These are phyloP conservation scores for Trametopsis cervina DNA, from an alignment of 768 basidiomycete genomes.

Conservation along the genomic window DNA sequence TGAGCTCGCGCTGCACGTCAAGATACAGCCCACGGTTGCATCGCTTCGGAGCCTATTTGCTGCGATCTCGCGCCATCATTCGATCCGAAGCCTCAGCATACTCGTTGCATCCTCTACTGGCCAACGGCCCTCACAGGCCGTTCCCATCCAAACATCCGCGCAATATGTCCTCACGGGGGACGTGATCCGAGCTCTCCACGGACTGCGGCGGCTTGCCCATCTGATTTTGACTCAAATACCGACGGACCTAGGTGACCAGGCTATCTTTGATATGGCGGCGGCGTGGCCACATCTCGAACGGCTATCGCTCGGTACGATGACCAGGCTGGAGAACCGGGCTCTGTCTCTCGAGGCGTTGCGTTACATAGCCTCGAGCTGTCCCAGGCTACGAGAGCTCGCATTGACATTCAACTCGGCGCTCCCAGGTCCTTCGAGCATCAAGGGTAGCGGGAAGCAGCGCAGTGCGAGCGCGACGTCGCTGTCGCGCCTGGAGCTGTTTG, in stretches of 20 bases:
- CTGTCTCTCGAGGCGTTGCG: too few species aligned
- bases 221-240: neutral
- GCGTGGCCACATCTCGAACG: neutral
- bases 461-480: neutral
- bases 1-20: neutral
- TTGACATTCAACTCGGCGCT: neutral
- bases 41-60: neutral
- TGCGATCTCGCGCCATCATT: neutral
- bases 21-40: neutral
- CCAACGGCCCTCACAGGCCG: neutral
- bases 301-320: neutral
- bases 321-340: neutral
- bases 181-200: neutral
- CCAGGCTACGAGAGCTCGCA: too few species aligned
- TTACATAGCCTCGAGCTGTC: too few species aligned
- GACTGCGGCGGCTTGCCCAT: neutral
- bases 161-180: neutral
- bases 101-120: neutral
- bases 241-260: neutral
- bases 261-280: neutral
- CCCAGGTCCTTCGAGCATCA: neutral
- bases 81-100: neutral
- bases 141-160: neutral
- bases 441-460: neutral
- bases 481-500: neutral